These are phyloP conservation scores for Melampsora larici-populina DNA, from an alignment of 1,284 basidiomycete species.

Conservation along the genomic window DNA sequence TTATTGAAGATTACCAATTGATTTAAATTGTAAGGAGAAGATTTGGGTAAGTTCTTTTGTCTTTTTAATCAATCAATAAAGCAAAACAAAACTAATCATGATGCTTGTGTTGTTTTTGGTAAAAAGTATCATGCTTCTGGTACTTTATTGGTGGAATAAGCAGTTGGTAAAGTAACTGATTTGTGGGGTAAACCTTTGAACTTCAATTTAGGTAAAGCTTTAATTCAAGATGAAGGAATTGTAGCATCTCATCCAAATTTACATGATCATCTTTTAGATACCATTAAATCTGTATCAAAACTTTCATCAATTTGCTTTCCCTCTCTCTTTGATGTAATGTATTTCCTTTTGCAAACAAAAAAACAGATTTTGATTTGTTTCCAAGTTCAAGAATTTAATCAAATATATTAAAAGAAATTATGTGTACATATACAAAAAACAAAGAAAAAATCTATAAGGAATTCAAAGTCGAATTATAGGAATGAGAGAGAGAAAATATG, in stretches of 20 bases:
- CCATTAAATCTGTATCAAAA: conserved; percentile 66
- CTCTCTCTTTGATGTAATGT: background rate
- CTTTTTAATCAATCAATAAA: no score
- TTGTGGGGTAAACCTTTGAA: conserved; percentile 73
- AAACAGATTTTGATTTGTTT: no score
- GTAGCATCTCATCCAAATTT: conserved; percentile 69
- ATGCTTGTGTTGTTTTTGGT: conserved; percentile 4
- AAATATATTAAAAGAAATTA: no score
- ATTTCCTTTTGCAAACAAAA: no score
- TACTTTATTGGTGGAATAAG: conserved; percentile 76
- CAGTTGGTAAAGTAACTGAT: conserved; percentile 81
- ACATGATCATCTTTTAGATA: conserved; percentile 68
- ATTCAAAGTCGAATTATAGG: no score
- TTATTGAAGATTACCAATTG: conserved; percentile 82
- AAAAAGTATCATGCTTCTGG: conserved; percentile 90
- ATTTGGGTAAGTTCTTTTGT: conserved; percentile 78
- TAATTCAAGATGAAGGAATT: conserved; percentile 80
- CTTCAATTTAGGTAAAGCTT: conserved; percentile 80
- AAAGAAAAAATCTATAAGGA: no score
- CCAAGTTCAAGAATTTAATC: no score
- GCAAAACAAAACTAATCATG: conserved; percentile 20
- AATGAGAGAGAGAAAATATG: background rate
- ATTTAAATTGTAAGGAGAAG: conserved; percentile 77
- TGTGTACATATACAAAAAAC: no score
- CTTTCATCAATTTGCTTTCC: background rate